A percentile compares a stretch with the other conserved stretches of the same genome.
These are phyloP conservation scores for Dimargaris cristalligena DNA, from an alignment of 192 early-diverging fungal species.

Conservation along the genomic window DNA sequence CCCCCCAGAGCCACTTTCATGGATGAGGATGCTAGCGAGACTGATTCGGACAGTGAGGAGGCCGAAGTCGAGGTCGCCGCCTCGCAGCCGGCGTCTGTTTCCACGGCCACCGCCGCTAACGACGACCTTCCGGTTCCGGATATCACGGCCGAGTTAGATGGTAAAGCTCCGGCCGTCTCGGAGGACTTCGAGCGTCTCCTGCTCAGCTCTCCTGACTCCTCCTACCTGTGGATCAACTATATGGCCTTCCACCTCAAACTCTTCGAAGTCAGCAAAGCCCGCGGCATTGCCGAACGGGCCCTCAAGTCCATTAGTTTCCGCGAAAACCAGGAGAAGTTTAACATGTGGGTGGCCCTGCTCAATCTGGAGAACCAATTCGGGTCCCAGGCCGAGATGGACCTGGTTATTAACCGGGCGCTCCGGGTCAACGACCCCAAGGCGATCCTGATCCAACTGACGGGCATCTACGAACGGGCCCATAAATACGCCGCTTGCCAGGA, in stretches of 20 bases:
- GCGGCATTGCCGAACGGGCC: conserved; percentile 84
- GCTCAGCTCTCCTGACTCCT: conserved; percentile 87
- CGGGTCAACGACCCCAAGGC: conserved; percentile 79
- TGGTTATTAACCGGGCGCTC: conserved; percentile 72
- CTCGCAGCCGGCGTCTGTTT: conserved; percentile 26
- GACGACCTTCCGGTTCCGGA: conserved; percentile 35
- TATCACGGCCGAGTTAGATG: conserved; percentile 44
- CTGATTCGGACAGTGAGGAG: conserved; percentile 25
- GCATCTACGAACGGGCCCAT: conserved; percentile 76
- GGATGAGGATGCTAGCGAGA: conserved; percentile 29
- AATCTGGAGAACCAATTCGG: conserved; percentile 96
- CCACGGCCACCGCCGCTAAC: conserved; percentile 39
- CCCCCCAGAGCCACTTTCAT: conserved; percentile 17
- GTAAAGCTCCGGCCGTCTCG: conserved; percentile 53
- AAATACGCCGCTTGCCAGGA: conserved; percentile 51
- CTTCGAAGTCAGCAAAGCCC: conserved; percentile 83
- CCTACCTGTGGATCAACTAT: conserved; percentile 97
- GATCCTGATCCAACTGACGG: conserved; percentile 69
- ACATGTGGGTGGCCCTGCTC: conserved; percentile 91
- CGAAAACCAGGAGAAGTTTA: conserved; percentile 92
- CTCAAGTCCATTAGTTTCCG: conserved; percentile 78
- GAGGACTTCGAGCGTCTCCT: conserved; percentile 85
- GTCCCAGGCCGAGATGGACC: conserved; percentile 53
- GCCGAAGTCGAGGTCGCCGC: conserved; percentile 17
- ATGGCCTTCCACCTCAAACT: conserved; percentile 97